Evolutionary conservation across 108 stramenopile species (phyloP).

Genomic region (Halocafeteria seosinensis): DNA sequence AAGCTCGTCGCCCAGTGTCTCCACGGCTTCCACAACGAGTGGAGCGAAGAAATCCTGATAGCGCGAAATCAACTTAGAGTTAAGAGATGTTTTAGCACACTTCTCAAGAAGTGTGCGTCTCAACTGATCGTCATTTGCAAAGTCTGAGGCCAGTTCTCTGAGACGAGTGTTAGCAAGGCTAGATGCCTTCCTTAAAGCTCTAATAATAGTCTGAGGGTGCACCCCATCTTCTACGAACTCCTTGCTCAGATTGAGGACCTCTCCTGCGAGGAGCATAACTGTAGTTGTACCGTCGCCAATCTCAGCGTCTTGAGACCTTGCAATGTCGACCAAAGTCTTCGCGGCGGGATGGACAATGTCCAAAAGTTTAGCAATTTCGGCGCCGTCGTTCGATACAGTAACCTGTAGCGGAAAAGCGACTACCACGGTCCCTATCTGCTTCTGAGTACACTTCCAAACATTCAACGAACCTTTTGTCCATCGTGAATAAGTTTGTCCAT

Average conservation of each 20-base stretch:
- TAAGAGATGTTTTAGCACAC: constrained; percentile 85
- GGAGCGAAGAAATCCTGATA: constrained; percentile 91
- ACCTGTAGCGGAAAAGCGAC: constrained; percentile 24
- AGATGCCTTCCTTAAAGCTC: constrained; percentile 25
- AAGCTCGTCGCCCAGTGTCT: constrained; percentile 45
- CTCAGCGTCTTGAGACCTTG: constrained; percentile 77
- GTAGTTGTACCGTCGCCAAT: constrained; percentile 96
- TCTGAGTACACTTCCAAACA: neutral
- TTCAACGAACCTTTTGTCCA: constrained; percentile 23
- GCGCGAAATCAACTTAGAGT: constrained; percentile 85
- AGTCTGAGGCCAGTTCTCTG: constrained; percentile 46
- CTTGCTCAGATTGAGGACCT: constrained; percentile 81
- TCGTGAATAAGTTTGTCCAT: constrained; percentile 95
- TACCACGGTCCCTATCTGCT: neutral
- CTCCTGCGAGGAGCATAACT: constrained; percentile 77
- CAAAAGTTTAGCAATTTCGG: constrained; percentile 85
- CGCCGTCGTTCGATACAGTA: constrained; percentile 94
- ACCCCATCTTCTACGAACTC: constrained; percentile 92
- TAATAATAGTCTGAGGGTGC: constrained; percentile 73
- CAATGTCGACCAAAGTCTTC: constrained; percentile 86
- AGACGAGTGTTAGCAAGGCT: constrained; percentile 53
- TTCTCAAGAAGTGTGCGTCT: constrained; percentile 48
- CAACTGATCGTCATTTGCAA: constrained; percentile 14
- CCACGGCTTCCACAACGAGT: constrained; percentile 90
- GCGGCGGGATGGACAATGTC: constrained; percentile 98